Evolutionary conservation across 2,329 filamentous ascomycete genomes (phyloP), one percentile per base, ranked within the genome.

Genomic region (Beauveria scarabaeidicola): DNA sequence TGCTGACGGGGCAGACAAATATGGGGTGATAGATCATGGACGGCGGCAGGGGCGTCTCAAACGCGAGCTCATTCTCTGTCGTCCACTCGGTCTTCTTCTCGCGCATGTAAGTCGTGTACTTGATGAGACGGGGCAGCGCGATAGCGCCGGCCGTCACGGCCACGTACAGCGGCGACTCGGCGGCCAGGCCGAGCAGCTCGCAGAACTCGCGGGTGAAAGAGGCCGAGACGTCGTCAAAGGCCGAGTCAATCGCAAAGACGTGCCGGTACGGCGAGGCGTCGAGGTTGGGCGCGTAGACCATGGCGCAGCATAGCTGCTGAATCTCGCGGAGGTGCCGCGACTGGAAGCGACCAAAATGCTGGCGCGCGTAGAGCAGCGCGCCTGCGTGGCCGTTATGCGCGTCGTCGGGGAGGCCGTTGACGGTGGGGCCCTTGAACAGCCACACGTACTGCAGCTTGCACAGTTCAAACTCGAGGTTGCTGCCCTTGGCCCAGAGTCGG

Each of bases 1-100:
- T 97, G 67, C 88, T 92, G 5, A 99, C 94, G 0, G 94, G 94
- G 69, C 94, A 99, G 46, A 99, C 94, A 70, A 99, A 99, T 69
- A 99, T 97, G 59, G 89, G 89, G 73, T 99, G 94, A 77, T 96
- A 99, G 52, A 86, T 77, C 81, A 84, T 84, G 64, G 77, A 80
- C 53, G 73, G 69, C 0, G 83, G 82, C 2, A 86, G 74, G 2
- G 83, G 80, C 1, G 83, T 86, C 67, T 90, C 81, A 69, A 92
- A 94, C 0, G 93, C 91, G 19, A 99, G 78, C 72, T 99, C 94
- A 68, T 94, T 87, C 62, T 89, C 83, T 5, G 90, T 92, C 0
- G 92, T 97, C 94, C 94, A 99, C 73, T 96, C 92, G 0, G 93
- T 96, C 63, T 90, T 86, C 73, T 93, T 92, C 66, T 91, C 86